Conservation (phyloP, 805 yeast species). For the Candida xiaguanensis region DNA sequence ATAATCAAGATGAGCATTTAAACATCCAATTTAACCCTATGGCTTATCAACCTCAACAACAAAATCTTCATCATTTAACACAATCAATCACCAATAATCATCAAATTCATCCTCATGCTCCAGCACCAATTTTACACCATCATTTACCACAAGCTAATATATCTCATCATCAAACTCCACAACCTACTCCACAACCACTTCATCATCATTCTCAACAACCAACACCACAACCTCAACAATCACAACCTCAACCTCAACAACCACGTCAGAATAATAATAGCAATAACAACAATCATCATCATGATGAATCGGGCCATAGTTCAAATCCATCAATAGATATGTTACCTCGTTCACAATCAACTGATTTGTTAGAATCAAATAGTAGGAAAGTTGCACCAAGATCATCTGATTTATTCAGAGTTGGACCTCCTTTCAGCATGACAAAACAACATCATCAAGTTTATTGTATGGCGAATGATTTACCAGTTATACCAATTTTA, state of each 20-base stretch:
- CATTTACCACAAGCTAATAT: constrained; percentile 7
- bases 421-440: constrained; percentile 56
- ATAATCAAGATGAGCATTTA: constrained; percentile 3
- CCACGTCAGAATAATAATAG: constrained; percentile 1
- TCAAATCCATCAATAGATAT: constrained; percentile 3
- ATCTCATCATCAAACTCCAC: constrained; percentile 10
- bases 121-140: constrained; percentile 6
- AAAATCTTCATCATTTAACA: constrained; percentile 9
- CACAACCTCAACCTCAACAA: constrained; percentile 9
- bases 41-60: constrained; percentile 8
- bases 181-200: constrained; percentile 9
- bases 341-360: constrained; percentile 11
- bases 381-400: constrained; percentile 55
- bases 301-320: not conserved
- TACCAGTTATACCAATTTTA: constrained; percentile 28
- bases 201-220: constrained; percentile 8
- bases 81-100: constrained; percentile 5
- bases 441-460: constrained; percentile 20
- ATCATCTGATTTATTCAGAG: constrained; percentile 58
- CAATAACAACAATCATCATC: not conserved
- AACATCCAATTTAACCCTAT: constrained; percentile 5
- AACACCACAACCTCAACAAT: constrained; percentile 11
- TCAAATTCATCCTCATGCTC: constrained; percentile 4
- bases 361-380: constrained; percentile 4
- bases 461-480: constrained; percentile 15